A percentile compares a stretch with the other conserved stretches of the same genome.
Evolutionary conservation across 2,329 filamentous ascomycete genomes (phyloP).

Genomic region (Trichoderma cornu-damae): DNA sequence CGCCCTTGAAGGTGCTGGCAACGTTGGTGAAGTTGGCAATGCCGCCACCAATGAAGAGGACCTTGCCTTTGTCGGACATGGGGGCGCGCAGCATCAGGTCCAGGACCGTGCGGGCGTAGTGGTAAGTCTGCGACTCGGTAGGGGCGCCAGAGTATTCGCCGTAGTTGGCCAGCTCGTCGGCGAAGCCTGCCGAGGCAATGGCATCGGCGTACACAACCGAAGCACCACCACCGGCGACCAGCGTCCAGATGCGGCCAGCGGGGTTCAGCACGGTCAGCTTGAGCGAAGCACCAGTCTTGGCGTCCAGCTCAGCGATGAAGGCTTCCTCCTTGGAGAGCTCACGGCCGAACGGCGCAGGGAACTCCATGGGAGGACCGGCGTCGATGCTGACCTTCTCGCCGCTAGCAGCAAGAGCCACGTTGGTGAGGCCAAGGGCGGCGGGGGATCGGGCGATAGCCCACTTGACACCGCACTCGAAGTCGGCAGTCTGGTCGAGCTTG

Average conservation of each 20-base stretch:
- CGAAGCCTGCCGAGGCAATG: conserved; percentile 93
- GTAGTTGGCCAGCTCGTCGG: conserved; percentile 96
- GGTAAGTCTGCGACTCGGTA: conserved; percentile 97
- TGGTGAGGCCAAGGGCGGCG: conserved; percentile 77
- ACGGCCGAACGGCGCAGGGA: conserved; percentile 97
- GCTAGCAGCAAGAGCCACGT: conserved; percentile 51
- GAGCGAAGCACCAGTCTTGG: conserved; percentile 97
- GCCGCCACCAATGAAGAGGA: conserved; percentile 98
- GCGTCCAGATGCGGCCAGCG: conserved; percentile 90
- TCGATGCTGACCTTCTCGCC: conserved; percentile 84
- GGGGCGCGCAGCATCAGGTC: conserved; percentile 96
- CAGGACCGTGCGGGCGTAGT: conserved; percentile 95
- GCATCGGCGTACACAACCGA: conserved; percentile 98
- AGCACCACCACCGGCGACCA: conserved; percentile 98
- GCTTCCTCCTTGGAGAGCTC: conserved; percentile 98
- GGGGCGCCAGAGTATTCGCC: conserved; percentile 99
- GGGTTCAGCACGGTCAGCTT: conserved; percentile 96
- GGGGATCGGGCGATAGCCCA: conserved; percentile 95
- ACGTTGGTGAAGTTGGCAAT: conserved; percentile 99
- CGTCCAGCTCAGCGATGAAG: conserved; percentile 97
- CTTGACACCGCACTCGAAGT: conserved; percentile 98
- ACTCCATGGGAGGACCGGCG: conserved; percentile 96
- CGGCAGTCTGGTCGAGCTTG: conserved; percentile 97
- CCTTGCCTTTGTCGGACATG: conserved; percentile 81
- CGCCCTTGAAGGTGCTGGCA: conserved; percentile 98